Conservation (phyloP, 768 basidiomycete species). For the Clitopilus passeckerianus region DNA sequence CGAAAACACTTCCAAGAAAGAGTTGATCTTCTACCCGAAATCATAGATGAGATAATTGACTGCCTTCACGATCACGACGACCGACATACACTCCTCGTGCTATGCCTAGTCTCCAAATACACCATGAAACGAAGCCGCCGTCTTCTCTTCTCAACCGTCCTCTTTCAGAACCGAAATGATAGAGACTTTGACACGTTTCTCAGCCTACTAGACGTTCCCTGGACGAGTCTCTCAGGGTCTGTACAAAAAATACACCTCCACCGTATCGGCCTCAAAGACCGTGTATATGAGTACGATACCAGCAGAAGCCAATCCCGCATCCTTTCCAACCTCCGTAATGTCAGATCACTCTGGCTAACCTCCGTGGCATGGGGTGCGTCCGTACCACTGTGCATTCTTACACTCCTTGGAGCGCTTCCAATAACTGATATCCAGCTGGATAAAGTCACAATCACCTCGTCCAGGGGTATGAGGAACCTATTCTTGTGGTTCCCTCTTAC, state of each 20-base stretch:
- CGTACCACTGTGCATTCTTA: neutral
- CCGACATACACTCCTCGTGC: conserved; percentile 19
- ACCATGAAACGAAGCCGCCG: conserved; percentile 33
- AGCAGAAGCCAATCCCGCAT: neutral
- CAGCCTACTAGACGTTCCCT: neutral
- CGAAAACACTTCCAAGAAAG: neutral
- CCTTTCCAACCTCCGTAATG: neutral
- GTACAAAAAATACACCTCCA: neutral
- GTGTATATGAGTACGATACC: neutral
- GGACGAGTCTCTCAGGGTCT: neutral
- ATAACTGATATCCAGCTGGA: neutral
- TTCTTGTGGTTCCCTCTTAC: neutral
- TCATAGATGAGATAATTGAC: conserved; percentile 43
- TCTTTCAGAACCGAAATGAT: conserved; percentile 12
- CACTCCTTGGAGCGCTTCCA: neutral
- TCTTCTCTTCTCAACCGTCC: conserved; percentile 35
- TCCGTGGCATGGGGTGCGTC: neutral
- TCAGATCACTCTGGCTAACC: neutral
- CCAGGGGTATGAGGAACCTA: neutral
- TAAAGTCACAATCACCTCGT: neutral
- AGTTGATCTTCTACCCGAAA: conserved; percentile 29
- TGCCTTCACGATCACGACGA: conserved; percentile 34
- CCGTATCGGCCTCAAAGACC: neutral
- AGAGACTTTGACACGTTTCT: neutral
- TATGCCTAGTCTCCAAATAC: conserved; percentile 29